These are phyloP conservation scores for Gossypium gossypioides DNA, from an alignment of 441 rosid genomes.

Conservation along the genomic window DNA sequence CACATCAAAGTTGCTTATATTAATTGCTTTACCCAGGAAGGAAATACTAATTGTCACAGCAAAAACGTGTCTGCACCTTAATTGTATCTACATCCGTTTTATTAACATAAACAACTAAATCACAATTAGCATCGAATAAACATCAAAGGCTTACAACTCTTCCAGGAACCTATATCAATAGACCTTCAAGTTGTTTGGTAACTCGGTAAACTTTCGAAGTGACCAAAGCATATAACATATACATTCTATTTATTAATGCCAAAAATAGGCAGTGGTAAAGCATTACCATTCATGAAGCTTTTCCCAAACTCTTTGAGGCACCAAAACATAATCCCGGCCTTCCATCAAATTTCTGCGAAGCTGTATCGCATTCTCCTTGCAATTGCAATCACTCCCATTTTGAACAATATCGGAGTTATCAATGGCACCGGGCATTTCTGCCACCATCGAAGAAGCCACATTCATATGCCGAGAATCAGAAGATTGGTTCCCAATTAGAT, in stretches of 20 bases:
- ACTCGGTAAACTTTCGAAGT: not conserved
- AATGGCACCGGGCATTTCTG: conserved; percentile 70
- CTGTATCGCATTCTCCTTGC: conserved; percentile 39
- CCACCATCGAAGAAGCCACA: conserved; percentile 24
- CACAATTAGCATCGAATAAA: not conserved
- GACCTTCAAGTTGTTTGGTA: not conserved
- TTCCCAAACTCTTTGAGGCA: conserved; percentile 71
- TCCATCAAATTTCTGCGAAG: conserved; percentile 46
- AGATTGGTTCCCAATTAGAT: conserved; percentile 20
- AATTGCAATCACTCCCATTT: conserved; percentile 18
- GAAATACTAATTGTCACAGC: not conserved
- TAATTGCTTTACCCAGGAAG: not conserved
- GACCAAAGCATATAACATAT: not conserved
- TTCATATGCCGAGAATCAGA: conserved; percentile 25
- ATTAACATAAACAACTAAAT: not conserved
- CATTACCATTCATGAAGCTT: conserved; percentile 68
- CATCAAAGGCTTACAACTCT: not conserved
- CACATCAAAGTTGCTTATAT: not conserved
- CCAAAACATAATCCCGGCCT: conserved; percentile 55
- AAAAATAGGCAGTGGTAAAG: not conserved
- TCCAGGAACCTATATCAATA: not conserved
- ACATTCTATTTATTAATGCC: not conserved
- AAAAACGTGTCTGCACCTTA: not conserved
- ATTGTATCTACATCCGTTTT: not conserved
- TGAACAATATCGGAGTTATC: conserved; percentile 65